Evolutionary conservation across 345 rosid species (phyloP), one percentile per base, ranked within the genome.

Genomic region (Psidium friedrichsthalianum): DNA sequence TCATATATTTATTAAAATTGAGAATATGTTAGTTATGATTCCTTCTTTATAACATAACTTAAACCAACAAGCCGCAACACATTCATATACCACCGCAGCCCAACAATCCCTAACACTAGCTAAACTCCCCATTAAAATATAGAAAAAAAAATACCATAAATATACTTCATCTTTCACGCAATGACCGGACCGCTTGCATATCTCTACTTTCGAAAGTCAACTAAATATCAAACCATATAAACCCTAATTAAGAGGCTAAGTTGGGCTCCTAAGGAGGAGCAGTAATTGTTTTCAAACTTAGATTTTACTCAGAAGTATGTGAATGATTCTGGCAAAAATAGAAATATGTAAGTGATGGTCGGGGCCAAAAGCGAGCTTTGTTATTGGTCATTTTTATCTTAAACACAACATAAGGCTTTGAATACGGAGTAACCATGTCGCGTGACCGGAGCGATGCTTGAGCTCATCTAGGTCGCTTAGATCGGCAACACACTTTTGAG

Each of bases 31-130:
- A 6, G 21, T 5, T 53, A 53, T 18, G 56, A 53, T 64, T 64
- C 57, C 24, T 55, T 55, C 42, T 2, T 64, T 0, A 64, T 1
- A 0, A 7, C 3, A 0, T 5, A 29, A 15, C 6, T 15, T 64
- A 8, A 64, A 64, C 42, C 8, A 1, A 0, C 21, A 5, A 16
- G 6, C 11, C 0, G 0, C 3, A 16, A 16, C 0, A 5, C 11
- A 64, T 29, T 64, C 0, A 29, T 64, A 18, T 53, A 6, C 20
- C 56, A 16, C 56, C 56, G 18, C 22, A 54, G 6, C 21, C 22
- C 56, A 54, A 54, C 44, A 29, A 32, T 29, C 5, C 12, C 3
- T 64, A 32, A 29, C 10, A 32, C 44, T 32, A n/a, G n/a, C n/a
- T n/a, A 29, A 64, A 10, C 76, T 29, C 24, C 8, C 9, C 40